Evolutionary conservation across 1,139 yeast species (phyloP), one percentile per base, ranked within the genome.

Genomic region (Yamadazyma friedrichii): DNA sequence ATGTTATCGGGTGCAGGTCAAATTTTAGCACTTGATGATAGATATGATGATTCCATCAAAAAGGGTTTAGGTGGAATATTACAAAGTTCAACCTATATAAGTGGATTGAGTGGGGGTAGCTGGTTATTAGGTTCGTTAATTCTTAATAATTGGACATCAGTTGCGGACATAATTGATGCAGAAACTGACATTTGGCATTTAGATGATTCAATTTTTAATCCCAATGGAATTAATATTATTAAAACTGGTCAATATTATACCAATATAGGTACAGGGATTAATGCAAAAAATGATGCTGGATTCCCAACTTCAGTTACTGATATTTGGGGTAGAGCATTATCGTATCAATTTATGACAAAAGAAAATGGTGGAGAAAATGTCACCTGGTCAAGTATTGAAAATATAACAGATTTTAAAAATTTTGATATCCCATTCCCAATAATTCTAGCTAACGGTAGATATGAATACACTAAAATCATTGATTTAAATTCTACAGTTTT

Each of bases 1-100:
- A 69, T 70, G 75, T 55, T 71, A 31, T 49, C 54, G 30, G 76
- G 75, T 5, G 76, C 75, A 0, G 77, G 76, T 2, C 62, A 67
- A 41, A 42, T 70, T 6, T 48, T 66, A 31, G 73, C 65, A 1
- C 52, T 69, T 9, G 77, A 71, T 46, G 55, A 51, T 33, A 47
- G 76, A 33, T 64, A 51, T 37, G 44, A 51, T 30, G 59, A 52
- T 17, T 51, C 71, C 29, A 55, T 45, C 15, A 31, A 46, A 1
- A 44, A 52, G 24, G 74, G 67, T 0, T 55, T 71, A 31, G 76
- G 76, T 0, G 76, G 76, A 0, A 47, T 71, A 15, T 54, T 71
- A 13, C 75, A 71, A 43, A 55, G 67, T 35, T 39, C 74, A 2
- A 60, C 67, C 2, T 71, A 71, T 50, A 46, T 71, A n/a, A 46